Evolutionary conservation across 805 yeast genomes (phyloP).

Genomic region (Candida chilensis): DNA sequence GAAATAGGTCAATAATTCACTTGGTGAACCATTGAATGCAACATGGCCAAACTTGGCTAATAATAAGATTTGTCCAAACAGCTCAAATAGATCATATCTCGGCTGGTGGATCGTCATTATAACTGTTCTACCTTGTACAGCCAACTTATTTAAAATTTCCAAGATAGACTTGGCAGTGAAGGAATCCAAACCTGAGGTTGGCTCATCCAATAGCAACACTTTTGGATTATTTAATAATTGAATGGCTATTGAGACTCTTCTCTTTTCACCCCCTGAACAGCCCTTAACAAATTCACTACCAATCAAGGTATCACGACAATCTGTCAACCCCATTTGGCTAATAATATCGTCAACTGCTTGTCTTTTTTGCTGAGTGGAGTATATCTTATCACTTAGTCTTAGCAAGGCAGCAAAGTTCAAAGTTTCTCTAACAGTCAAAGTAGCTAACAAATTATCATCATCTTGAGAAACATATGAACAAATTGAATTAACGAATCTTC

Average conservation of each 20-base stretch:
- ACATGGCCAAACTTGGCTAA: conserved; percentile 68
- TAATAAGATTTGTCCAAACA: conserved; percentile 64
- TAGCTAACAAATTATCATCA: conserved; percentile 62
- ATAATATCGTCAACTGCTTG: conserved; percentile 55
- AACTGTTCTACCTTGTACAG: conserved; percentile 56
- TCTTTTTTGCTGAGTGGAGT: conserved; percentile 14
- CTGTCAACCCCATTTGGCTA: conserved; percentile 56
- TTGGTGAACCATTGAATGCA: conserved; percentile 55
- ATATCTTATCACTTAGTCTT: conserved; percentile 45
- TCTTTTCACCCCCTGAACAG: conserved; percentile 72
- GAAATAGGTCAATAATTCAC: conserved; percentile 38
- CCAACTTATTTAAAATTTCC: conserved; percentile 45
- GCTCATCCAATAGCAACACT: conserved; percentile 72
- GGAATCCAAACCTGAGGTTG: conserved; percentile 83
- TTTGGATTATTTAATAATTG: conserved; percentile 69
- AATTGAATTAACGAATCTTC: conserved; percentile 22
- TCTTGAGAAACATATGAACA: conserved; percentile 80
- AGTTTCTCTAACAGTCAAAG: conserved; percentile 73
- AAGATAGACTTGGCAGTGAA: conserved; percentile 67
- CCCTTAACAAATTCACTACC: conserved; percentile 57
- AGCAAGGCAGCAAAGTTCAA: conserved; percentile 62
- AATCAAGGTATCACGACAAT: conserved; percentile 68
- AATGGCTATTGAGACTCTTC: conserved; percentile 76
- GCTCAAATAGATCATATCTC: conserved; percentile 50
- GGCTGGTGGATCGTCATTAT: conserved; percentile 83